These are phyloP conservation scores for Solanum hybrid DNA, from an alignment of 305 asterid genomes.

Conservation along the genomic window DNA sequence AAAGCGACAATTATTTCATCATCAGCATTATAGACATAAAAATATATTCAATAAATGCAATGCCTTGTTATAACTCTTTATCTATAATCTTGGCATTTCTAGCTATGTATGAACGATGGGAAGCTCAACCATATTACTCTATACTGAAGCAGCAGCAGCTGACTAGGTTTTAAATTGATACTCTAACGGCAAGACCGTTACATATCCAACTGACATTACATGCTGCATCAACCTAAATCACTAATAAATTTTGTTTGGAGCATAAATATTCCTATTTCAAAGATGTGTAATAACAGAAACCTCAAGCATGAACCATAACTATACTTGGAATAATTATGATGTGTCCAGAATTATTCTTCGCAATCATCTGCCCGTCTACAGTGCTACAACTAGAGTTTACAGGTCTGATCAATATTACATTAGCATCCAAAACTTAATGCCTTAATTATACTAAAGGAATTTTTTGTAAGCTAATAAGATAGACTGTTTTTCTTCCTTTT, in stretches of 20 bases:
- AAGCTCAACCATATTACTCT: background rate
- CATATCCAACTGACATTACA: background rate
- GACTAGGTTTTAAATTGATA: background rate
- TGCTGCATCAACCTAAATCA: background rate
- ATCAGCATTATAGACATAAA: background rate
- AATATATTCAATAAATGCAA: background rate
- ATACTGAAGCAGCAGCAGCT: background rate
- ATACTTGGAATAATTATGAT: background rate
- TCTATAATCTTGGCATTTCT: background rate
- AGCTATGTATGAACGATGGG: background rate
- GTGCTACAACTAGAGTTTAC: background rate
- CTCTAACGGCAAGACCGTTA: background rate
- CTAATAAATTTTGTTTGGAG: background rate
- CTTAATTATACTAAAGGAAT: background rate
- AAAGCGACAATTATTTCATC: background rate
- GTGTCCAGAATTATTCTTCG: background rate
- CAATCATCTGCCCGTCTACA: background rate
- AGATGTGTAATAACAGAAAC: background rate
- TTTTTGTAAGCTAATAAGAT: background rate
- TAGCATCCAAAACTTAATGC: background rate
- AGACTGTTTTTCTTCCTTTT: background rate
- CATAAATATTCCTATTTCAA: background rate
- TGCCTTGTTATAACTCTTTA: background rate
- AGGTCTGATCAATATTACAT: background rate
- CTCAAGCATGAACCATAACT: background rate